phyloP scores from a whole-genome alignment of 768 basidiomycete genomes.

The Boletus tomentosulus region DNA sequence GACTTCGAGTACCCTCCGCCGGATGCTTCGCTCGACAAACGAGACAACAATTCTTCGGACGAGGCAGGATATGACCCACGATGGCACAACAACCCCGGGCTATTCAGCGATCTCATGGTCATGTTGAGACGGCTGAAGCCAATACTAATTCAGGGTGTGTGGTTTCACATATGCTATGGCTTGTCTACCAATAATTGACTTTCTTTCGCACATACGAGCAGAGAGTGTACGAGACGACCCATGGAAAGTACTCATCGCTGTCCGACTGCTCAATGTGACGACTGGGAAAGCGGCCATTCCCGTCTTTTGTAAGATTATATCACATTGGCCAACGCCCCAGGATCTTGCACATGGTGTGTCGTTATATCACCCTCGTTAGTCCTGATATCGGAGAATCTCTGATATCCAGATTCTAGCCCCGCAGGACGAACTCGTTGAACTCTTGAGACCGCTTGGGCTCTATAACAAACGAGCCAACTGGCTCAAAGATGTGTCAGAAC shows the following conservation, averaged over 20 bases:
- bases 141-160: constrained; percentile 30
- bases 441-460: constrained; percentile 55
- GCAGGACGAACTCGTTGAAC: constrained; percentile 38
- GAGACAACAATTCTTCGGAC: not conserved
- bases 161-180: not conserved
- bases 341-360: constrained; percentile 52
- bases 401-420: constrained; percentile 32
- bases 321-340: constrained; percentile 54
- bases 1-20: constrained; percentile 1
- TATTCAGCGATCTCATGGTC: constrained; percentile 23
- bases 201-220: constrained; percentile 18
- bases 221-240: constrained; percentile 52
- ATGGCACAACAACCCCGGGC: not conserved
- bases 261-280: constrained; percentile 68
- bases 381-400: not conserved
- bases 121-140: constrained; percentile 29
- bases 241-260: constrained; percentile 70
- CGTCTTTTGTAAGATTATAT: constrained; percentile 54
- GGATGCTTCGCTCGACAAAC: not conserved
- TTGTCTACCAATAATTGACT: not conserved
- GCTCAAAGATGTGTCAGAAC: constrained; percentile 49
- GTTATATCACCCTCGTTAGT: not conserved
- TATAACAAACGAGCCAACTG: constrained; percentile 53
- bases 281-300: constrained; percentile 61
- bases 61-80: not conserved